Base-by-base conservation (phyloP, 2,329 filamentous ascomycete genomes). In the Penicillium occitanis region DNA sequence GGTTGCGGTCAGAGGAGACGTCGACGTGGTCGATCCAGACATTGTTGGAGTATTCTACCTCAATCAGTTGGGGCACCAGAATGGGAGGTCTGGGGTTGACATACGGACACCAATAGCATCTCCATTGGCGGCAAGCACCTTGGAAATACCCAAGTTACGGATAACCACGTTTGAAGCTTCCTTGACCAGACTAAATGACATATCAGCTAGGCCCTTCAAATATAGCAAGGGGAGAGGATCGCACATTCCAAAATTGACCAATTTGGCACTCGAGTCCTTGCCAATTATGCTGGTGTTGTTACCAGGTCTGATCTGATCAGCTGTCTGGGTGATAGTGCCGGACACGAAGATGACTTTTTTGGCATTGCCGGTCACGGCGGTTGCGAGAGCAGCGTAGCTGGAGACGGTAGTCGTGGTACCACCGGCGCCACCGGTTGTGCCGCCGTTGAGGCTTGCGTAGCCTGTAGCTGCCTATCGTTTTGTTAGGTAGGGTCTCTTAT, bases 21-120 rank as follows among this genome's bases (percentile, higher is more conserved):
- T 51, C 48, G 48, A 51, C 48, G 6, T 51, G 48, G 48, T 51
- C 48, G 13, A 51, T 51, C 48, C 48, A 51, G 48, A 51, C 48
- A 25, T 51, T 51, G 48, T 30, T 51, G 48, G 48, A 51, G 48
- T 51, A 51, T 51, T 51, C 48, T 51, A 17, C 1, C 5, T 51
- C 14, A 1, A 28, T 51, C 7, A 28, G 48, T 17, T 28, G 5
- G 5, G 46, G 5, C 11, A 13, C 22, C 4, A 5, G 25, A 11
- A 48, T 48, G 22, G 19, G 4, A 48, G 11, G 19, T 48, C 22
- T 22, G 11, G 46, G 10, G 3, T 22, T 48, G 19, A 51, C 48
- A 17, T 28, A 51, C 48, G 48, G 10, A 51, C 48, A 14, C 48
- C 48, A 51, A 51, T 51, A 0, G 48, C 48, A 51, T 51, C 48